Conservation (phyloP, 352 stramenopile genomes). For the Pythium scleroteichum region DNA sequence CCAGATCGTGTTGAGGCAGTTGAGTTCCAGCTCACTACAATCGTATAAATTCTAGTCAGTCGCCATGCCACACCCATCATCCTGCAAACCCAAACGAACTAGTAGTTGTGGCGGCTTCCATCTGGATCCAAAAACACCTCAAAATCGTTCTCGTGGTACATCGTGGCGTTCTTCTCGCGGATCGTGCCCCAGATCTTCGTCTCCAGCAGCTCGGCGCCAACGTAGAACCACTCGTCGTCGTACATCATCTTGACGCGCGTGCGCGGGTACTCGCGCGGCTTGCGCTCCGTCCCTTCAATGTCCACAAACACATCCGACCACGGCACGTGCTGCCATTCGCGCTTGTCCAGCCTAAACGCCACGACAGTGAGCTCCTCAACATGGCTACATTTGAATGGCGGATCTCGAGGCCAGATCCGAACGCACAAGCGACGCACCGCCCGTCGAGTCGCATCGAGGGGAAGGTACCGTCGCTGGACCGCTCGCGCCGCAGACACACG, state of each 20-base stretch:
- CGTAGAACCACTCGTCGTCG: slow-evolving; percentile 72
- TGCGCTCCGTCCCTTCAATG: slow-evolving; percentile 58
- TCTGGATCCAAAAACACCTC: slow-evolving; percentile 92
- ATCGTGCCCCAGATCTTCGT: slow-evolving; percentile 78
- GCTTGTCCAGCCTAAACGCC: slow-evolving; percentile 52
- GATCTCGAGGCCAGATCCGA: slow-evolving; percentile 2
- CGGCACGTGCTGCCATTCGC: slow-evolving; percentile 61
- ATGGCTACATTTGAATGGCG: slow-evolving; percentile 15
- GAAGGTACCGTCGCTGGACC: slow-evolving; percentile 26
- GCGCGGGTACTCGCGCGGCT: slow-evolving; percentile 42
- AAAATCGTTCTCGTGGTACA: slow-evolving; percentile 93
- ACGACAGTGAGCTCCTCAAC: background rate
- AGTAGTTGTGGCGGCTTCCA: slow-evolving; percentile 85
- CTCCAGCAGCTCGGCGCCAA: slow-evolving; percentile 67
- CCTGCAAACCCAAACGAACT: slow-evolving; percentile 41
- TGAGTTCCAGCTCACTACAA: slow-evolving; percentile 91
- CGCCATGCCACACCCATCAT: background rate
- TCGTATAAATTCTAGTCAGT: background rate
- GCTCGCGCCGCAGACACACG: slow-evolving; percentile 59
- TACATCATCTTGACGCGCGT: slow-evolving; percentile 86
- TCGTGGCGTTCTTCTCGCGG: slow-evolving; percentile 62
- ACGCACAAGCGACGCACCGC: slow-evolving; percentile 28
- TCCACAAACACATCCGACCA: slow-evolving; percentile 80
- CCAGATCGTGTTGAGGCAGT: slow-evolving; percentile 91
- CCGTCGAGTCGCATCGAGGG: slow-evolving; percentile 51